A percentile compares a stretch with the other conserved stretches of the same genome.
Evolutionary conservation across 129 eudicot genomes (phyloP).

Genomic region (Pulicaria dysenterica): DNA sequence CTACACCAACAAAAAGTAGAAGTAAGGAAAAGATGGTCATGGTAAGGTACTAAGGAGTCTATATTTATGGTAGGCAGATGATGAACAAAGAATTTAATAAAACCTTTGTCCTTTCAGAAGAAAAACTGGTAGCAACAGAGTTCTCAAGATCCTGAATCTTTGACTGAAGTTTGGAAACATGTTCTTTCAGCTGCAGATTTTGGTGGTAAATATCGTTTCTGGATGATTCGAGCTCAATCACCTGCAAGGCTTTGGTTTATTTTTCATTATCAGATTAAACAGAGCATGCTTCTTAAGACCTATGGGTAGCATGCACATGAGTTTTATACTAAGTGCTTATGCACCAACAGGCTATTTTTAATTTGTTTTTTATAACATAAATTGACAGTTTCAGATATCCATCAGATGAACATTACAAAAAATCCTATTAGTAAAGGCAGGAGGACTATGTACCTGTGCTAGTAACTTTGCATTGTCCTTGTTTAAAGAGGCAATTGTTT

Average conservation of each 20-base stretch:
- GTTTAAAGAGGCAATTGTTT: constrained; percentile 52
- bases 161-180: constrained; percentile 48
- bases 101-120: constrained; percentile 40
- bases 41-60: not conserved
- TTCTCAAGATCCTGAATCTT: constrained; percentile 54
- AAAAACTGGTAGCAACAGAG: constrained; percentile 40
- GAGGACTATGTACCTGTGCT: constrained; percentile 53
- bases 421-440: not conserved
- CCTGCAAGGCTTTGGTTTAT: constrained; percentile 81
- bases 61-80: not conserved
- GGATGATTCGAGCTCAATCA: constrained; percentile 62
- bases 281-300: constrained; percentile 16
- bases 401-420: not conserved
- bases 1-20: constrained; percentile 35
- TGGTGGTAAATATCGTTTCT: constrained; percentile 50
- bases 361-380: not conserved
- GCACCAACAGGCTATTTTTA: not conserved
- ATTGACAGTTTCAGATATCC: not conserved
- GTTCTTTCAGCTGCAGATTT: constrained; percentile 56
- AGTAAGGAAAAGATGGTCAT: not conserved
- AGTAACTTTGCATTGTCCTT: constrained; percentile 50
- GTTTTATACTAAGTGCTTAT: constrained; percentile 10
- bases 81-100: constrained; percentile 17
- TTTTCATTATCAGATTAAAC: constrained; percentile 57
- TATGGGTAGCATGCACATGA: constrained; percentile 24